Evolutionary conservation across 257 asterid genomes (phyloP).

Genomic region (Nicotiana tomentosiformis): DNA sequence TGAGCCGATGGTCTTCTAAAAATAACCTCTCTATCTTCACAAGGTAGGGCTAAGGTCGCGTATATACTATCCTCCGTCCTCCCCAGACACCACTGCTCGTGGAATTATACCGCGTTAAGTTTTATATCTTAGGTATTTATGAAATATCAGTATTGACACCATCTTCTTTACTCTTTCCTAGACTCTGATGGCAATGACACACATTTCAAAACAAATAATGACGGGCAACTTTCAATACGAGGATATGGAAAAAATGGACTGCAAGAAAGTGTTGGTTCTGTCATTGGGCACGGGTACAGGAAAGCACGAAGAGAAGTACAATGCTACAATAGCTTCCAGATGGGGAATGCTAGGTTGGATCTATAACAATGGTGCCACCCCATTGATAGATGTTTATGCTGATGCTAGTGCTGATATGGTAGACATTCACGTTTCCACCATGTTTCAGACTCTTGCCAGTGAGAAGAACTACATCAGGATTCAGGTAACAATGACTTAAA

Average conservation of each 20-base stretch:
- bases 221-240: conserved; percentile 28
- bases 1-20: too few species aligned
- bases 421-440: conserved; percentile 52
- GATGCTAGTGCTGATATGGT: conserved; percentile 55
- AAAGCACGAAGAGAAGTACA: conserved; percentile 34
- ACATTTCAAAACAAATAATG: conserved; percentile 38
- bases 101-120: background rate
- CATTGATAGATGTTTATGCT: conserved; percentile 32
- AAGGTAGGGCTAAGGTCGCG: too few species aligned
- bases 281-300: conserved; percentile 51
- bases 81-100: too few species aligned
- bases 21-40: too few species aligned
- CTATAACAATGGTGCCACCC: conserved; percentile 35
- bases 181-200: conserved; percentile 49
- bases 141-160: background rate
- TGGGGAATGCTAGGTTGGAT: conserved; percentile 58
- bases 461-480: conserved; percentile 51
- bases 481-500: conserved; percentile 33
- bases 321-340: conserved; percentile 28
- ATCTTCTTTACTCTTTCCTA: background rate
- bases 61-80: too few species aligned
- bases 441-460: conserved; percentile 36
- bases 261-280: conserved; percentile 37
- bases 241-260: conserved; percentile 37
- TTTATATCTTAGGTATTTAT: background rate